Evolutionary conservation across 345 rosid species (phyloP).

Genomic region (Gossypium stocksii): DNA sequence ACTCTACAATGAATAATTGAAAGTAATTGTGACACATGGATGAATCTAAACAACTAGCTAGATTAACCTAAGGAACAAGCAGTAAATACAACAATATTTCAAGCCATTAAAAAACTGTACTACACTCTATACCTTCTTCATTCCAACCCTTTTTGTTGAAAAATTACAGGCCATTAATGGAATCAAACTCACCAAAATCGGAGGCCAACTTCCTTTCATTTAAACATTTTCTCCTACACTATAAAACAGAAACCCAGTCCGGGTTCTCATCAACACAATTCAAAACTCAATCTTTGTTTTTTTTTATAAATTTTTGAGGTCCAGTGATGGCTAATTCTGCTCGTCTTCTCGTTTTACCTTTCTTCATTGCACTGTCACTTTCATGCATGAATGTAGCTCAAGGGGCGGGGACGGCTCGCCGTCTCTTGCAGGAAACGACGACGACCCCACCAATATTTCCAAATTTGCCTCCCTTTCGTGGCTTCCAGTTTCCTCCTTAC

Average conservation of each 20-base stretch:
- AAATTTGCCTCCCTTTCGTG: conserved; percentile 17
- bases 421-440: conserved; percentile 18
- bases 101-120: conserved; percentile 7
- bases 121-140: not conserved
- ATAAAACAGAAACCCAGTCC: not conserved
- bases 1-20: not conserved
- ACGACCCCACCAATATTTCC: conserved; percentile 2
- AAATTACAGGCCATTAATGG: not conserved
- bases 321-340: conserved; percentile 13
- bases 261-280: not conserved
- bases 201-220: conserved; percentile 5
- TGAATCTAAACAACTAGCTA: not conserved
- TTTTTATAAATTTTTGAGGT: not conserved
- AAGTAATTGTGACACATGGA: not conserved
- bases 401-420: conserved; percentile 10
- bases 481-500: conserved; percentile 12
- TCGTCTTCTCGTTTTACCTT: not conserved
- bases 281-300: not conserved
- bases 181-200: conserved; percentile 13
- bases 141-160: not conserved
- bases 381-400: conserved; percentile 9
- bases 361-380: conserved; percentile 12
- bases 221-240: not conserved
- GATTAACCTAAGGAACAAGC: not conserved
- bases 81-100: conserved; percentile 4